Evolutionary conservation across 2,329 filamentous ascomycete genomes (phyloP).

Genomic region (Pseudomassariella vexata): DNA sequence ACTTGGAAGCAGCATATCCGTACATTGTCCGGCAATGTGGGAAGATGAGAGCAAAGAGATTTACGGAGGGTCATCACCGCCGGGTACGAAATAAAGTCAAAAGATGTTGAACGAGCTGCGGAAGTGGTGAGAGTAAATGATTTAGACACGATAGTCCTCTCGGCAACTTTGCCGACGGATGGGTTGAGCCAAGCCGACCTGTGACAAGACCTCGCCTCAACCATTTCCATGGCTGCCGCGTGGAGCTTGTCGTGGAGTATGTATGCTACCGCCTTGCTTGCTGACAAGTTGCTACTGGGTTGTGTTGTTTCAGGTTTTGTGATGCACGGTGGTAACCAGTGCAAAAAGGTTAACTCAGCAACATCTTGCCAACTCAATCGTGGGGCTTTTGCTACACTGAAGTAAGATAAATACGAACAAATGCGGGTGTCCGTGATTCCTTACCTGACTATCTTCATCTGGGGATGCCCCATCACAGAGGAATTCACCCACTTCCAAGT

Average conservation of each 20-base stretch:
- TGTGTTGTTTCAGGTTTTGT: neutral
- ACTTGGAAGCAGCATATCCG: slow-evolving; percentile 27
- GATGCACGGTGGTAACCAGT: slow-evolving; percentile 1
- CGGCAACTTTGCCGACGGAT: slow-evolving; percentile 7
- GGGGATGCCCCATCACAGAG: neutral
- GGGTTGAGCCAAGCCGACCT: neutral
- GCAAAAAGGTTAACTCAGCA: slow-evolving; percentile 2
- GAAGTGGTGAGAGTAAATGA: neutral
- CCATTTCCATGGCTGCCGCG: slow-evolving; percentile 1
- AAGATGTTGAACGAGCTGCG: neutral
- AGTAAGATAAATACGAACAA: no score
- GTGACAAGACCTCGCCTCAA: slow-evolving; percentile 1
- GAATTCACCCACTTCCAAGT: slow-evolving; percentile 3
- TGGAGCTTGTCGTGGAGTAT: slow-evolving; percentile 4
- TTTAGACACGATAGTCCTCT: neutral
- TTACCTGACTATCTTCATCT: no score
- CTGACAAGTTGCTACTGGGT: no score
- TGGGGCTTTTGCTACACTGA: no score
- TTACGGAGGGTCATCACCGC: neutral
- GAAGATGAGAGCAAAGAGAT: slow-evolving; percentile 5
- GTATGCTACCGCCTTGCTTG: no score
- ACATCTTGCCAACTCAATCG: slow-evolving; percentile 1
- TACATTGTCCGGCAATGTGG: slow-evolving; percentile 32
- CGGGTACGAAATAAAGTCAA: neutral
- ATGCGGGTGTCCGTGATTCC: no score